Percentiles rank a stretch among this genome's conserved stretches.
phyloP scores from a whole-genome alignment of 257 asterid species.

The Primulina tabacum region DNA sequence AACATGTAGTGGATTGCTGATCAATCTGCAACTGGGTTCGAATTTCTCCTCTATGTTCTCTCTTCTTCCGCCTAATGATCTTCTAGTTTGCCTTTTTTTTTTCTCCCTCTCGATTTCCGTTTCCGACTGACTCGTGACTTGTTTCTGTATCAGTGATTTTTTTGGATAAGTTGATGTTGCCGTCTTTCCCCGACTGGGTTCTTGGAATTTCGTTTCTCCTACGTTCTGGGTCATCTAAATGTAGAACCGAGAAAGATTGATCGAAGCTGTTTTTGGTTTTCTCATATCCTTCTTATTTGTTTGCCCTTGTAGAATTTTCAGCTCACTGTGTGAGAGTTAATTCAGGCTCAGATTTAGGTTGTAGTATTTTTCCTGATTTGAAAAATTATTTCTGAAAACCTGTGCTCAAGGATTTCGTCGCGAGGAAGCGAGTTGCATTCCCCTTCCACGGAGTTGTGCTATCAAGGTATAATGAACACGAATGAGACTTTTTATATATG shows the following conservation, averaged over 20 bases:
- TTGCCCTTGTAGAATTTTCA: neutral
- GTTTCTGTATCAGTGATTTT: neutral
- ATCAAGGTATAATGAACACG: slow-evolving; percentile 22
- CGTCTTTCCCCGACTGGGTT: slow-evolving; percentile 31
- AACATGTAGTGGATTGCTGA: neutral
- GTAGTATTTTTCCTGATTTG: neutral
- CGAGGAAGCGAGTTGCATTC: slow-evolving; percentile 11
- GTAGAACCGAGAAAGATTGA: neutral
- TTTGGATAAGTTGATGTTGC: slow-evolving; percentile 34
- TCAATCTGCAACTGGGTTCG: slow-evolving; percentile 30
- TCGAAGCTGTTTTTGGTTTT: neutral
- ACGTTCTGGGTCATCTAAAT: slow-evolving; percentile 2
- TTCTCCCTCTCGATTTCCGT: neutral
- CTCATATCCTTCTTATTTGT: neutral
- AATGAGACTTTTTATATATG: neutral
- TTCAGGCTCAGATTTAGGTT: slow-evolving; percentile 29
- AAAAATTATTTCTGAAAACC: slow-evolving; percentile 1
- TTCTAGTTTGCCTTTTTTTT: slow-evolving; percentile 21
- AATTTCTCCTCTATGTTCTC: slow-evolving; percentile 38
- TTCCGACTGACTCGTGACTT: neutral
- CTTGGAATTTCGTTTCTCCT: slow-evolving; percentile 18
- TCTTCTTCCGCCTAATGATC: slow-evolving; percentile 33
- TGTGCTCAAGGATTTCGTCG: slow-evolving; percentile 16
- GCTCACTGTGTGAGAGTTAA: neutral
- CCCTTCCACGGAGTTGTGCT: slow-evolving; percentile 17